Conservation (phyloP, 306 rosid genomes). For the Crataegus laevigata region DNA sequence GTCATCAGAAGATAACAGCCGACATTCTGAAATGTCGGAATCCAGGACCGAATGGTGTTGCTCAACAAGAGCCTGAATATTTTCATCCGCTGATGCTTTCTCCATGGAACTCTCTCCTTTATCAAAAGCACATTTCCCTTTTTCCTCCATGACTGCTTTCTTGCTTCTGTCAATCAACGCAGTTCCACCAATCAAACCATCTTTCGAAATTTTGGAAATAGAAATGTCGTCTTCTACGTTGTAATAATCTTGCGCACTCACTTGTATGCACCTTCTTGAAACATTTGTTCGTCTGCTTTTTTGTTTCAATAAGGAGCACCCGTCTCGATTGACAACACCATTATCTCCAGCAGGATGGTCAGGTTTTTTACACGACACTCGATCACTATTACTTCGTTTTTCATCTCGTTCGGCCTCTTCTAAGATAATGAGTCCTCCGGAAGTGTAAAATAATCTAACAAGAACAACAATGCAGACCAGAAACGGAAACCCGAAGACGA, state of each 20-base stretch:
- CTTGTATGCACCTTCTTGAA: constrained; percentile 20
- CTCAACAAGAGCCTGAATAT: neutral
- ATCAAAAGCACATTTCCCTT: neutral
- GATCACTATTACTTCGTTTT: constrained; percentile 1
- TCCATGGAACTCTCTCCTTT: constrained; percentile 25
- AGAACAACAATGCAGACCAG: constrained; percentile 41
- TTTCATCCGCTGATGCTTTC: constrained; percentile 6
- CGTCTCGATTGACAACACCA: constrained; percentile 18
- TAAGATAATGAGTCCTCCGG: constrained; percentile 41
- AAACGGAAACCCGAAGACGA: constrained; percentile 58
- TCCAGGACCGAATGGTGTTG: constrained; percentile 10
- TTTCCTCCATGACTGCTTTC: neutral
- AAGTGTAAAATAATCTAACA: constrained; percentile 60
- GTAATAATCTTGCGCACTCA: constrained; percentile 20
- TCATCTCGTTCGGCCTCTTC: constrained; percentile 19
- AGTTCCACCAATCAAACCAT: constrained; percentile 5
- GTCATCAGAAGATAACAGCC: constrained; percentile 9
- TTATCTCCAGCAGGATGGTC: neutral
- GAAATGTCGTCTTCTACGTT: constrained; percentile 19
- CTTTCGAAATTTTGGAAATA: constrained; percentile 7
- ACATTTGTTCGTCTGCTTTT: constrained; percentile 46
- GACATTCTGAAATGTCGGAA: constrained; percentile 29
- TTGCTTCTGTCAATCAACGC: constrained; percentile 1
- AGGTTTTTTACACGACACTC: neutral
- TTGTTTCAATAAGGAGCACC: constrained; percentile 21